Base-by-base conservation (phyloP, 1,284 basidiomycete species). In the Anthracocystis walkeri region DNA sequence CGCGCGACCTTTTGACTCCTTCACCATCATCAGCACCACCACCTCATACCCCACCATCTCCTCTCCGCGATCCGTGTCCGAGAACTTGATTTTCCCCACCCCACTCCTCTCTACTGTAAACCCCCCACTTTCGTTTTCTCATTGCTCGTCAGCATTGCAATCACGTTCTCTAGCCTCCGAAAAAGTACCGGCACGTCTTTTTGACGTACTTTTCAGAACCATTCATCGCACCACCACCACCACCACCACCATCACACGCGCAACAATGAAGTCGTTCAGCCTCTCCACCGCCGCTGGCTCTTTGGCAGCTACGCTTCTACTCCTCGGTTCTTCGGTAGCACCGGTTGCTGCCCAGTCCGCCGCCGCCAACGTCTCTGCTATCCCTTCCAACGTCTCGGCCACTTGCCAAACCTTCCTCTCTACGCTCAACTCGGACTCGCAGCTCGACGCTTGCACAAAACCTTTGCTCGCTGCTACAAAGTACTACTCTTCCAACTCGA, bases 381-480 rank as follows among this genome's bases (percentile, higher is more conserved):
- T 81, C 55, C 79, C 79, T 38, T 55, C 68, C 33, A 54, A 63
- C 63, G 45, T 74, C 58, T 69, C 69, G 44, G 20, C 59, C 18
- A 44, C 41, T 31, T 81, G 80, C 52, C 31, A 50, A 5, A 60
- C 57, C 49, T 80, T 80, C 69, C 58, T 81, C 46, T 58, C 63
- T 40, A 62, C 59, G 0, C 68, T 81, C 59, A 80, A 81, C 67
- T 58, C 73, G 14, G 80, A 81, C 50, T 21, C 62, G 7, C 51
- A 56, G 45, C 67, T 81, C 54, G 52, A 63, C 29, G 56, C 66
- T 0, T 81, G 80, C 72, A 81, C 78, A 21, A 65, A 70, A 29
- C 80, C 80, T 10, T 65, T 81, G 4, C 64, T 80, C 35, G 53
- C 57, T 14, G 78, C 80, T 23, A 79, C 74, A 40, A 58, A 63